phyloP scores from a whole-genome alignment of 805 yeast genomes.

The Wickerhamiella kazuoi region DNA sequence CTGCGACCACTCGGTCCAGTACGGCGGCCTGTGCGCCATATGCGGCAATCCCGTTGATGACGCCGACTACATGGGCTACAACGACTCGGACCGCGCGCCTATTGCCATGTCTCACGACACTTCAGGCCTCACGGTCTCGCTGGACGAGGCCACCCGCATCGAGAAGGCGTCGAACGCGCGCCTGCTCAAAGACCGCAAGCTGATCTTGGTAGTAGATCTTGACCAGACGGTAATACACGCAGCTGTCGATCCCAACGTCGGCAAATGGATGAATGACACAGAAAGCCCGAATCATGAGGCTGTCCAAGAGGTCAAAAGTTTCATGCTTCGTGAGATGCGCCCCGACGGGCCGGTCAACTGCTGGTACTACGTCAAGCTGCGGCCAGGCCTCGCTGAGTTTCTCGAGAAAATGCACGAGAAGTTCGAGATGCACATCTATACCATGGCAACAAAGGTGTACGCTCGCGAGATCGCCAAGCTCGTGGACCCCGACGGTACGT shows the following conservation, averaged over 20 bases:
- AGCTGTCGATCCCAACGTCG: conserved; percentile 93
- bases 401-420: conserved; percentile 41
- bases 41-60: conserved; percentile 68
- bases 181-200: conserved; percentile 42
- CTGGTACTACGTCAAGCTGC: conserved; percentile 80
- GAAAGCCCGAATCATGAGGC: conserved; percentile 70
- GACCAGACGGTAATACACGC: conserved; percentile 97
- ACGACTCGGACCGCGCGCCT: conserved; percentile 57
- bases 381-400: conserved; percentile 75
- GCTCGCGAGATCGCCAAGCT: conserved; percentile 78
- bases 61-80: conserved; percentile 59
- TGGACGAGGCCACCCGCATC: conserved; percentile 70
- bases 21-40: conserved; percentile 84
- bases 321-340: conserved; percentile 63
- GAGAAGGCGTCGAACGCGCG: conserved; percentile 50
- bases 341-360: conserved; percentile 34
- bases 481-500: conserved; percentile 74
- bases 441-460: conserved; percentile 94
- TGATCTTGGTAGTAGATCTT: conserved; percentile 84
- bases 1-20: conserved; percentile 83
- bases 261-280: conserved; percentile 86
- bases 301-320: conserved; percentile 62
- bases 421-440: conserved; percentile 86
- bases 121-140: conserved; percentile 63
- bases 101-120: conserved; percentile 82